Evolutionary conservation across 129 eudicot genomes (phyloP).

Genomic region (Apium graveolens): DNA sequence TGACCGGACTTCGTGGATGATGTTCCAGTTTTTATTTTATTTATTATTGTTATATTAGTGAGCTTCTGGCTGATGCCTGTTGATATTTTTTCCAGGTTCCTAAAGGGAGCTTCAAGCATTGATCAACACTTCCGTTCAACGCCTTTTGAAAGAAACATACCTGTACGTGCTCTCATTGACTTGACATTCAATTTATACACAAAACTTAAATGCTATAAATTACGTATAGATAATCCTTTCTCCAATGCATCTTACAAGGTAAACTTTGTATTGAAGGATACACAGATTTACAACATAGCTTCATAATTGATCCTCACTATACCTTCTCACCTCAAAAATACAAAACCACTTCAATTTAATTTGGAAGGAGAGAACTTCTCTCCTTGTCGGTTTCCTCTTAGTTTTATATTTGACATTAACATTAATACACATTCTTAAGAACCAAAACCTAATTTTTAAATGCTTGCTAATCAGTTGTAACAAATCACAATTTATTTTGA

Average conservation of each 20-base stretch:
- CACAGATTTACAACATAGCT: neutral
- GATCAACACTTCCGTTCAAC: conserved; percentile 82
- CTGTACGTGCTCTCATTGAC: conserved; percentile 38
- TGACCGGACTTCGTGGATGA: neutral
- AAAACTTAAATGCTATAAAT: neutral
- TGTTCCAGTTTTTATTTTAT: neutral
- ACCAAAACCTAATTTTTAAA: neutral
- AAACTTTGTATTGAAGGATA: neutral
- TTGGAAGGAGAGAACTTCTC: neutral
- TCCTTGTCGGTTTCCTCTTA: neutral
- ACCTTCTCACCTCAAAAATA: neutral
- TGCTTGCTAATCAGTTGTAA: neutral
- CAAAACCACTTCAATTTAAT: neutral
- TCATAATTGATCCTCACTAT: neutral
- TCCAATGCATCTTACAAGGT: neutral
- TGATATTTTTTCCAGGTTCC: conserved; percentile 41
- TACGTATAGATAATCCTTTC: neutral
- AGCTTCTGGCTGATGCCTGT: neutral
- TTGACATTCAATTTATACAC: neutral
- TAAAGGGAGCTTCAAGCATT: conserved; percentile 86
- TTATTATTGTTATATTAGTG: neutral
- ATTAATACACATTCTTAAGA: neutral
- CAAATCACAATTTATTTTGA: neutral
- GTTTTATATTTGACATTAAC: neutral
- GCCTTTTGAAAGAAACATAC: conserved; percentile 73